phyloP scores from a whole-genome alignment of 176 grass and related monocot species.

The Ampelocalamus luodianensis region DNA sequence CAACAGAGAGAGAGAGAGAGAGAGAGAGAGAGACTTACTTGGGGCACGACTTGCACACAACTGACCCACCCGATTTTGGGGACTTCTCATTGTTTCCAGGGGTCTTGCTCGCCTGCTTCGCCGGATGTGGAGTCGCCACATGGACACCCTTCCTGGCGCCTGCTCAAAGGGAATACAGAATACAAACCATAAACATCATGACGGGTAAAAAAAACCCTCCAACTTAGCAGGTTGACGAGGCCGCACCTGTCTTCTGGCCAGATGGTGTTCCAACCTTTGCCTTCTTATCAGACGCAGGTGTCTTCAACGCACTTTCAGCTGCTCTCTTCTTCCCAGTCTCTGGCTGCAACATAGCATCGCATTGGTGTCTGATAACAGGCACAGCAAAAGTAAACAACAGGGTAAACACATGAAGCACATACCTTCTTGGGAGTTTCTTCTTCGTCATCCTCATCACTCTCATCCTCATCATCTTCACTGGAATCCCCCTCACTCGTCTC shows the following conservation, averaged over 20 bases:
- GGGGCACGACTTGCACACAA: conserved; percentile 70
- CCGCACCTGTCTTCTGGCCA: conserved; percentile 71
- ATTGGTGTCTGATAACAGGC: background rate
- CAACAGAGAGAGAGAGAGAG: background rate
- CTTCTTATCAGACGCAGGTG: conserved; percentile 82
- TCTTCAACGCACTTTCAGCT: conserved; percentile 46
- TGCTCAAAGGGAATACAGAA: conserved; percentile 20
- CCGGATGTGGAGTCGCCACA: conserved; percentile 81
- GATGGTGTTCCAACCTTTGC: conserved; percentile 64
- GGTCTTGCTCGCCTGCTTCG: conserved; percentile 67
- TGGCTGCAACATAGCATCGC: conserved; percentile 49
- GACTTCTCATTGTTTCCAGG: conserved; percentile 64
- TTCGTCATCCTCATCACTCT: conserved; percentile 57
- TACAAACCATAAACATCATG: background rate
- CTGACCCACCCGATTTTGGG: conserved; percentile 68
- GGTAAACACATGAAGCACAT: background rate
- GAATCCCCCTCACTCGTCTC: conserved; percentile 37
- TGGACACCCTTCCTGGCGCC: conserved; percentile 73
- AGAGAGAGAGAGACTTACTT: conserved; percentile 49
- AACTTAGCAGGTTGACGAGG: background rate
- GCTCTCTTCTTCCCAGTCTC: conserved; percentile 71
- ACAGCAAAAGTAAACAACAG: background rate
- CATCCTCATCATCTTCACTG: conserved; percentile 46
- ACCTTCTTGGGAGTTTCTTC: conserved; percentile 89
- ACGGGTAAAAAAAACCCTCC: background rate